Evolutionary conservation across 306 rosid genomes (phyloP).

Genomic region (Quercus cerris): DNA sequence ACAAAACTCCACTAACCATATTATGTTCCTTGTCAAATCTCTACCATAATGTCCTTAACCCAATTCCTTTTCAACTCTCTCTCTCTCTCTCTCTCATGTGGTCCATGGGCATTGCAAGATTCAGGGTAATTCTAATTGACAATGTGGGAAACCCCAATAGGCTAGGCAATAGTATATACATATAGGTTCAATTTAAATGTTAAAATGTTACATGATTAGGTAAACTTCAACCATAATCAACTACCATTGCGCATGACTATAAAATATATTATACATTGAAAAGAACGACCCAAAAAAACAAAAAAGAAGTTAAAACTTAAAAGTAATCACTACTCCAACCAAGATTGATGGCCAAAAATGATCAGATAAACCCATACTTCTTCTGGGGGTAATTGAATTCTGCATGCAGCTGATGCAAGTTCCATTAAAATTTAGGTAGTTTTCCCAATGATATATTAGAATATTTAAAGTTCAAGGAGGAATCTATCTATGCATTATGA

Average conservation of each 20-base stretch:
- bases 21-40: conserved; percentile 47
- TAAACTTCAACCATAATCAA: no score
- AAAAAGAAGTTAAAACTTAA: no score
- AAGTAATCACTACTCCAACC: no score
- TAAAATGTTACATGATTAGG: no score
- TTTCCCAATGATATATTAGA: conserved; percentile 21
- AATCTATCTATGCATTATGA: conserved; percentile 28
- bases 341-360: no score
- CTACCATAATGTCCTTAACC: conserved; percentile 1
- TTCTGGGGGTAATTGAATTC: neutral
- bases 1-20: conserved; percentile 33
- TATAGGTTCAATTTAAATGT: no score
- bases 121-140: neutral
- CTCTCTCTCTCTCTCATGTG: conserved; percentile 12
- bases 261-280: no score
- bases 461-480: conserved; percentile 22
- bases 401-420: neutral
- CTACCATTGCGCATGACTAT: no score
- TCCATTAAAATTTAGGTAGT: neutral
- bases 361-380: neutral
- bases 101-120: conserved; percentile 6
- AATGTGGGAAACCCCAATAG: neutral
- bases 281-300: no score
- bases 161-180: neutral
- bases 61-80: conserved; percentile 15